These are phyloP conservation scores for Volutella citrinella DNA, from an alignment of 2,329 filamentous ascomycete species.

Conservation along the genomic window DNA sequence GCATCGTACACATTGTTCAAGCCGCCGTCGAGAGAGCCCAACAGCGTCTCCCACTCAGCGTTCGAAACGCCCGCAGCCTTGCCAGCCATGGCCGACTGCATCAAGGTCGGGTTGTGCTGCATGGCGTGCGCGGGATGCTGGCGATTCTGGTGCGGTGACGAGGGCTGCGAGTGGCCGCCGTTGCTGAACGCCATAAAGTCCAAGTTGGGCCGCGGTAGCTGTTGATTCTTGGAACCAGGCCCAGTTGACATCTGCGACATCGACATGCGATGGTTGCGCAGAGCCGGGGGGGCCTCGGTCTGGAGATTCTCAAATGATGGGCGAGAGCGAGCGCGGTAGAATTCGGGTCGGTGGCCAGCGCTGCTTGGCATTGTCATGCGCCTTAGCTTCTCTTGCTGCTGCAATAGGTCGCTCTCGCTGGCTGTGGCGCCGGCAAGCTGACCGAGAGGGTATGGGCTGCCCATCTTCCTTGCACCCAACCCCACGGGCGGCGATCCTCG, in stretches of 20 bases:
- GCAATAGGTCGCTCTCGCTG: conserved; percentile 52
- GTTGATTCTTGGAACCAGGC: conserved; percentile 20
- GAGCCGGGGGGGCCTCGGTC: conserved; percentile 28
- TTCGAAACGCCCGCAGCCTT: conserved; percentile 51
- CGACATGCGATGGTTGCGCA: conserved; percentile 48
- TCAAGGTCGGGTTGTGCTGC: conserved; percentile 26
- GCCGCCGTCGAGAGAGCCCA: conserved; percentile 76
- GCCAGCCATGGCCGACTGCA: conserved; percentile 13
- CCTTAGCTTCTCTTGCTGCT: conserved; percentile 56
- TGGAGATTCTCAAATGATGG: conserved; percentile 47
- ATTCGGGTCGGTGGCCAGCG: conserved; percentile 31
- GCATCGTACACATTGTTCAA: conserved; percentile 81
- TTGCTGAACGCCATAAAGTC: conserved; percentile 57
- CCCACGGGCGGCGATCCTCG: conserved; percentile 32
- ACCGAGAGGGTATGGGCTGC: conserved; percentile 31
- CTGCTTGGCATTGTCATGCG: conserved; percentile 52
- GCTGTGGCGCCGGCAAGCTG: conserved; percentile 40
- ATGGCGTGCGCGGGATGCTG: conserved; percentile 29
- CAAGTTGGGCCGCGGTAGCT: conserved; percentile 40
- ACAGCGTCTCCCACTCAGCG: conserved; percentile 77
- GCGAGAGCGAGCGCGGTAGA: conserved; percentile 40
- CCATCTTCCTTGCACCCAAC: conserved; percentile 39
- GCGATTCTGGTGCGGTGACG: conserved; percentile 45
- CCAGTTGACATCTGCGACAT: conserved; percentile 41
- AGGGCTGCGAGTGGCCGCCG: conserved; percentile 44